Evolutionary conservation across 148 eudicot species (phyloP).

Genomic region (Rhododendron ferrugineum): DNA sequence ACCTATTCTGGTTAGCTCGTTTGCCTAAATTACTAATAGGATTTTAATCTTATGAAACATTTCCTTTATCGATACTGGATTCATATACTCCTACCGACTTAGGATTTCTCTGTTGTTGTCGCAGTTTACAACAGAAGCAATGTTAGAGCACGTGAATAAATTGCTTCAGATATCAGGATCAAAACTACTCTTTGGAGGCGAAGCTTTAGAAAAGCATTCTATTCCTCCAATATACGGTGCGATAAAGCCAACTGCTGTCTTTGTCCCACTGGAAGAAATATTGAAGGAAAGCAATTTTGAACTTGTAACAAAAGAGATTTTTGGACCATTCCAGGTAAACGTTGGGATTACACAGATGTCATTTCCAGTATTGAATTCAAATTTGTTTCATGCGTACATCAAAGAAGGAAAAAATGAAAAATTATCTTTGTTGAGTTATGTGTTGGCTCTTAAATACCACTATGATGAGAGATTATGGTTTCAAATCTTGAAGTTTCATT

Average conservation of each 20-base stretch:
- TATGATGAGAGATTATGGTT: not conserved
- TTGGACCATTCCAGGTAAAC: not conserved
- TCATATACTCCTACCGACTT: not conserved
- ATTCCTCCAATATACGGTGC: constrained; percentile 87
- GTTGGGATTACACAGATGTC: not conserved
- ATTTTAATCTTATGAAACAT: not conserved
- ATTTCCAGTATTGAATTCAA: too few relatives aligned
- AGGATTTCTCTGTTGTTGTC: constrained; percentile 4
- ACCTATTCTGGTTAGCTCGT: not conserved
- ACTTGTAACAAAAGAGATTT: constrained; percentile 30
- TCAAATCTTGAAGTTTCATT: not conserved
- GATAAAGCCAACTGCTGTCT: constrained; percentile 85
- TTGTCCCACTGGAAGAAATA: constrained; percentile 82
- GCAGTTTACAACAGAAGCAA: constrained; percentile 84
- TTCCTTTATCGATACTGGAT: not conserved
- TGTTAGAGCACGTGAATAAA: constrained; percentile 67
- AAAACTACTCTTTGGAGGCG: constrained; percentile 80
- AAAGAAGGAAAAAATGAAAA: not conserved
- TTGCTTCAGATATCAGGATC: constrained; percentile 80
- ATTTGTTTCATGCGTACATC: not conserved
- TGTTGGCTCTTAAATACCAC: not conserved
- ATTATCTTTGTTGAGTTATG: not conserved
- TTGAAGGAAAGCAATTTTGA: constrained; percentile 68
- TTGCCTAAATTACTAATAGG: not conserved
- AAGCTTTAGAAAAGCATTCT: constrained; percentile 67